Percentiles rank a stretch among this genome's conserved stretches.
These are phyloP conservation scores for Craterostigma plantagineum DNA, from an alignment of 257 asterid species.

Conservation along the genomic window DNA sequence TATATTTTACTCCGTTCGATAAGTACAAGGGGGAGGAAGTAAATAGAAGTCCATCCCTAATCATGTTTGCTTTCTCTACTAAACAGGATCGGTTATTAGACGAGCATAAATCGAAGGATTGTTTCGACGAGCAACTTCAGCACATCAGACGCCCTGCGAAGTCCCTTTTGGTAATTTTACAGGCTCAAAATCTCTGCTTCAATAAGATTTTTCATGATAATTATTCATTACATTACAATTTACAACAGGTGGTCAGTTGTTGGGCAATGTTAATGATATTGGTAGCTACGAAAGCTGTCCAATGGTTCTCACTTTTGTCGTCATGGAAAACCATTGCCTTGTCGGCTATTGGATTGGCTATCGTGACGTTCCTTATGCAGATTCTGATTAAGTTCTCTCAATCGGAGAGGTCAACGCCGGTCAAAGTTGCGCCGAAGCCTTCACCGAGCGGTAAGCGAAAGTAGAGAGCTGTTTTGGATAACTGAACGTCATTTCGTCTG, in stretches of 20 bases:
- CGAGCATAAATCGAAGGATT: constrained; percentile 42
- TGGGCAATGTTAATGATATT: constrained; percentile 49
- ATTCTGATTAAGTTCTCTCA: constrained; percentile 76
- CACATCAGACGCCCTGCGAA: constrained; percentile 59
- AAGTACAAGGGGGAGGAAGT: too few relatives aligned
- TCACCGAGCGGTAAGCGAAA: too few relatives aligned
- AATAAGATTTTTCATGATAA: too few relatives aligned
- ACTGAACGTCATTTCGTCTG: too few relatives aligned
- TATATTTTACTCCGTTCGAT: too few relatives aligned
- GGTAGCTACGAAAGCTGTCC: constrained; percentile 43
- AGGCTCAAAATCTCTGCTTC: neutral
- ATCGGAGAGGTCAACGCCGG: constrained; percentile 42
- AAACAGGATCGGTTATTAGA: constrained; percentile 69
- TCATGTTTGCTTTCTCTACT: too few relatives aligned
- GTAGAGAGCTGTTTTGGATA: too few relatives aligned
- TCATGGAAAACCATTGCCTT: constrained; percentile 67
- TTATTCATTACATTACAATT: too few relatives aligned
- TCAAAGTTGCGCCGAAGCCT: too few relatives aligned
- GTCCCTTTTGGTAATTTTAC: constrained; percentile 47
- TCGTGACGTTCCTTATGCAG: constrained; percentile 71
- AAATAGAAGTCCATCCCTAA: too few relatives aligned
- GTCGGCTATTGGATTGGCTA: constrained; percentile 31
- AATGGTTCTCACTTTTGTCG: constrained; percentile 41
- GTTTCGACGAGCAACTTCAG: constrained; percentile 47
- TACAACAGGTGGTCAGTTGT: constrained; percentile 58